Evolutionary conservation across 2,329 filamentous ascomycete species (phyloP), one percentile per base, ranked within the genome.

Genomic region (Seiridium cupressi): DNA sequence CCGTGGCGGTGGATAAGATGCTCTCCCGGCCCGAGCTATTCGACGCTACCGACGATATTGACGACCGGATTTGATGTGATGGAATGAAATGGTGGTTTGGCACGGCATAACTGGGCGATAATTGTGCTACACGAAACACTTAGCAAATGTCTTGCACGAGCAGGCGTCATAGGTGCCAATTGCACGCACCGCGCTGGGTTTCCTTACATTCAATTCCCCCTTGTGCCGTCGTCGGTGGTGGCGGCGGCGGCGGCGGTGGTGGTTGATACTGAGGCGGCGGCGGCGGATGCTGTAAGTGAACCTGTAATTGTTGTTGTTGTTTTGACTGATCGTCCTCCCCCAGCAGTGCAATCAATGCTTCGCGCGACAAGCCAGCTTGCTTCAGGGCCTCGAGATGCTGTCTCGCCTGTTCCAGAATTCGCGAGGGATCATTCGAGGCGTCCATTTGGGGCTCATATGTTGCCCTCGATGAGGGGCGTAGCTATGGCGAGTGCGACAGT

Each of bases 341-440:
- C 6, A 72, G 56, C 31, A 73, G 62, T 18, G 70, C 70, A 48
- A 71, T 55, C 47, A 73, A 48, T 26, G 65, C 67, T 60, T 70
- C 66, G 55, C 67, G 68, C 57, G 70, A 72, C 7, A 73, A 66
- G 47, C 71, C 71, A n/a, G 70, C 68, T 59, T 73, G 68, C 61
- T 72, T 72, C 53, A 73, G 62, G 61, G 71, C 71, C 59, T 72
- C 70, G 57, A 73, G 66, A 56, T 72, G 70, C 59, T 70, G 63
- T 62, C 70, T 68, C 57, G 70, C 71, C 63, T 70, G 67, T 48
- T 68, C 71, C 47, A 72, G 49, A 61, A 70, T 70, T 61, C 69
- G 66, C 61, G 69, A 71, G 34, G 69, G 68, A 62, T 72, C 66
- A 46, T 51, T 53, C 31, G 35, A 18, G 32, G 57, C 49, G 32